Base-by-base conservation (phyloP, 805 yeast genomes). In the Vanderwaltozyma polyspora region DNA sequence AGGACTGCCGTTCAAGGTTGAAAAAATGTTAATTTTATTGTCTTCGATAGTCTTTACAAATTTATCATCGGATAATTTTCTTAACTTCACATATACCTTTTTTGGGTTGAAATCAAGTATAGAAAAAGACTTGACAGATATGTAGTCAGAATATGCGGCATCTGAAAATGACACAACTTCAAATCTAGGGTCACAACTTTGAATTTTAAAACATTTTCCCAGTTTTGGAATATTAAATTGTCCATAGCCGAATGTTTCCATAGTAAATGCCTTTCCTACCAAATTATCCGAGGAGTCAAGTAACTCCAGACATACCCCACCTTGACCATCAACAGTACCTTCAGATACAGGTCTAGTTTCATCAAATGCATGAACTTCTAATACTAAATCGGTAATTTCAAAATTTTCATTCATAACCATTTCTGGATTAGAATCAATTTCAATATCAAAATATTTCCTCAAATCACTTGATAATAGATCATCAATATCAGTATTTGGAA, bases 211-310 rank as follows among this genome's bases (percentile, higher is more conserved):
- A 3, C 32, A 22, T 10, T 36, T 29, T n/a, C n/a, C n/a, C n/a
- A n/a, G n/a, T n/a, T n/a, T n/a, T n/a, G n/a, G n/a, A 2, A 43
- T 24, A 15, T 39, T 42, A 30, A 91, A 62, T 56, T 87, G 96
- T 35, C 80, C 72, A 55, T 89, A 89, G 0, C 96, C 96, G 41
- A 79, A 63, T 26, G 81, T 78, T 1, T 77, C 69, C 91, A 89
- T 81, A 1, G 86, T 75, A 25, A 59, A 63, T 0, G 95, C 79
- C 42, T 76, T 84, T 1, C 68, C 60, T 11, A 52, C 38, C 6
- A 47, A 38, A 6, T 42, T 33, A 9, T 37, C 45, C 4, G 31
- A 10, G 9, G 40, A 16, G 37, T 52, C 44, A 6, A 52, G 63
- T 3, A 84, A 47, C 3, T 67, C 62, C 12, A 78, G 45, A 1